A percentile compares a stretch with the other conserved stretches of the same genome.
phyloP scores from a whole-genome alignment of 139 green algal species.

The Picochlorum sp. region DNA sequence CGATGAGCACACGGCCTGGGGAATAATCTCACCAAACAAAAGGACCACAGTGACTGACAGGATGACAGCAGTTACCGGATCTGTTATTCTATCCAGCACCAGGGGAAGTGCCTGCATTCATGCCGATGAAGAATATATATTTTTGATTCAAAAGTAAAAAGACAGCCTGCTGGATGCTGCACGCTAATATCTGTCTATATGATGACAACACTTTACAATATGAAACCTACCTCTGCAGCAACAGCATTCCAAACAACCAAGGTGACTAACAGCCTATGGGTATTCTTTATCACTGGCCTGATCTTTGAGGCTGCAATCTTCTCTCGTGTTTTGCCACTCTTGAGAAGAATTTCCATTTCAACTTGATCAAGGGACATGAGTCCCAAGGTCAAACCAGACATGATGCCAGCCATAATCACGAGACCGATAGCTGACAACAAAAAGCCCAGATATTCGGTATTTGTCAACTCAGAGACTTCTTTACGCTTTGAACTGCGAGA shows the following conservation, averaged over 20 bases:
- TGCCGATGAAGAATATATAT: slow-evolving; percentile 12
- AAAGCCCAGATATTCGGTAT: slow-evolving; percentile 8
- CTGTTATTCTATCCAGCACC: slow-evolving; percentile 49
- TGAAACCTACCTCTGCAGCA: slow-evolving; percentile 42
- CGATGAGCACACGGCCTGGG: slow-evolving; percentile 65
- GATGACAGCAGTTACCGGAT: slow-evolving; percentile 40
- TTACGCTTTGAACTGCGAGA: not conserved
- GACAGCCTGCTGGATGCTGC: not conserved
- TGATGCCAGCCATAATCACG: slow-evolving; percentile 41
- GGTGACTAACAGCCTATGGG: slow-evolving; percentile 47
- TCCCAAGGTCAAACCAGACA: slow-evolving; percentile 63
- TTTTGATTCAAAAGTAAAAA: not conserved
- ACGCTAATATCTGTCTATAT: slow-evolving; percentile 4
- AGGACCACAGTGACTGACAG: slow-evolving; percentile 48
- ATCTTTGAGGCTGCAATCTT: slow-evolving; percentile 22
- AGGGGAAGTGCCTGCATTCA: slow-evolving; percentile 58
- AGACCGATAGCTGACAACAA: slow-evolving; percentile 18
- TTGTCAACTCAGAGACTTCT: not conserved
- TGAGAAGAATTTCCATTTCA: slow-evolving; percentile 42
- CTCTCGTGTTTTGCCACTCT: slow-evolving; percentile 26
- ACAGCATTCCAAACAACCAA: slow-evolving; percentile 49
- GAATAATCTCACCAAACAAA: slow-evolving; percentile 59
- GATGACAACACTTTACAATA: too few species aligned
- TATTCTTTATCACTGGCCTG: slow-evolving; percentile 26
- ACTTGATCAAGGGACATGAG: slow-evolving; percentile 45